Percentiles rank a stretch among this genome's conserved stretches.
These are phyloP conservation scores for Penicillium sp. DNA, from an alignment of 2,329 filamentous ascomycete species.

Conservation along the genomic window DNA sequence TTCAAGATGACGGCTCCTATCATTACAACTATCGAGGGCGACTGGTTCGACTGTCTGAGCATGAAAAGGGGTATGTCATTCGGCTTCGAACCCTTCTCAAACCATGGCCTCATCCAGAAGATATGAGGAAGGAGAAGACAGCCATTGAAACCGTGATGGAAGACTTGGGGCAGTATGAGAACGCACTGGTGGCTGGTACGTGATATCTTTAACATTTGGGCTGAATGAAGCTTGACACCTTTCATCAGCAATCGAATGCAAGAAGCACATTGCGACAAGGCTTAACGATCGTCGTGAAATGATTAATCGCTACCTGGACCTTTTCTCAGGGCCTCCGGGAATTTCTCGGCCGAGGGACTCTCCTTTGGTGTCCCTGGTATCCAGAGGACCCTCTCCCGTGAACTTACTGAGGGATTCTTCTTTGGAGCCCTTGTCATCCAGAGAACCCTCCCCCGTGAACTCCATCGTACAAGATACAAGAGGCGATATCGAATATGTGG, in stretches of 20 bases:
- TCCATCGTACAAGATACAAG: neutral
- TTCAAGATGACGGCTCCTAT: neutral
- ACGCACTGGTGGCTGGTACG: neutral
- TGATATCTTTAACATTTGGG: neutral
- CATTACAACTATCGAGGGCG: neutral
- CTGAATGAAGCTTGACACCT: neutral
- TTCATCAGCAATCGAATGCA: neutral
- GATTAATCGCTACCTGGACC: neutral
- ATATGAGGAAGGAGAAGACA: neutral
- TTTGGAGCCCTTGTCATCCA: neutral
- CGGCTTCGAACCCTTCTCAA: neutral
- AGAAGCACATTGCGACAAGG: neutral
- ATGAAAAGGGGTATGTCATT: neutral
- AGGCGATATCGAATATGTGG: neutral
- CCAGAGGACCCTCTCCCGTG: neutral
- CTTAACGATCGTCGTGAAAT: neutral
- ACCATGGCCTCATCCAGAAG: neutral
- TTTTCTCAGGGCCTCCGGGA: neutral
- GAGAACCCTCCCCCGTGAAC: neutral
- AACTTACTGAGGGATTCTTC: too few relatives aligned
- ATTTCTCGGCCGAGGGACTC: too few relatives aligned
- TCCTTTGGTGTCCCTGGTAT: neutral
- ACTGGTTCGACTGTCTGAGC: neutral
- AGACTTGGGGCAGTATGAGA: neutral
- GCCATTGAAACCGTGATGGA: neutral